Conservation (phyloP, 331 rosid genomes). For the Cydonia oblonga region DNA sequence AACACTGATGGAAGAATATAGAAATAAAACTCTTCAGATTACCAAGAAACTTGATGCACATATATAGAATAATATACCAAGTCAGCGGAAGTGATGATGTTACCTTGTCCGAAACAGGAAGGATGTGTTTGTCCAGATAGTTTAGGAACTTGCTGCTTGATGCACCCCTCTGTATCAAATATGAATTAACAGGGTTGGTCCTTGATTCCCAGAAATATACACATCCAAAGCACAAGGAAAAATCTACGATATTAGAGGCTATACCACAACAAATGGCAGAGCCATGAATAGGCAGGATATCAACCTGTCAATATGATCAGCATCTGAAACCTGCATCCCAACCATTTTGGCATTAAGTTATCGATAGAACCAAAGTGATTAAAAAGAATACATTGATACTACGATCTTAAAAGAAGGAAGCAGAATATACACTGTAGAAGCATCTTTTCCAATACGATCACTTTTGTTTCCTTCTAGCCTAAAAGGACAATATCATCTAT, state of each 20-base stretch:
- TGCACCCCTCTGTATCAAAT: constrained; percentile 72
- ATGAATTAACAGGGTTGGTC: neutral
- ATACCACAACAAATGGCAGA: constrained; percentile 85
- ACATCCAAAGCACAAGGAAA: neutral
- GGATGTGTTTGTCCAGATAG: constrained; percentile 64
- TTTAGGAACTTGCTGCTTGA: constrained; percentile 82
- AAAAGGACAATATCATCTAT: neutral
- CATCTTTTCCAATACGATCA: neutral
- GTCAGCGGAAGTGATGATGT: constrained; percentile 2
- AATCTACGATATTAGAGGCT: constrained; percentile 2
- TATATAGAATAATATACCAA: neutral
- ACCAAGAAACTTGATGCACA: neutral
- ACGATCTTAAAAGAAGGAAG: neutral
- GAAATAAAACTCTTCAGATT: neutral
- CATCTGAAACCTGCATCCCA: constrained; percentile 68
- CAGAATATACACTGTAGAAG: neutral
- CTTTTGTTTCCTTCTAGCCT: neutral
- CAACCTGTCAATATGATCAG: constrained; percentile 80
- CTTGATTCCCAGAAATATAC: neutral
- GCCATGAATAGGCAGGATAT: constrained; percentile 90
- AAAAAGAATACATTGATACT: neutral
- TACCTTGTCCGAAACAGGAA: constrained; percentile 95
- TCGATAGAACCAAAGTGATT: neutral
- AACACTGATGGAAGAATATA: neutral
- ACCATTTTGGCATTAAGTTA: neutral